Evolutionary conservation across 177 flowering plant genomes (phyloP), one percentile per base, ranked within the genome.

Genomic region (Vitis hybrid): DNA sequence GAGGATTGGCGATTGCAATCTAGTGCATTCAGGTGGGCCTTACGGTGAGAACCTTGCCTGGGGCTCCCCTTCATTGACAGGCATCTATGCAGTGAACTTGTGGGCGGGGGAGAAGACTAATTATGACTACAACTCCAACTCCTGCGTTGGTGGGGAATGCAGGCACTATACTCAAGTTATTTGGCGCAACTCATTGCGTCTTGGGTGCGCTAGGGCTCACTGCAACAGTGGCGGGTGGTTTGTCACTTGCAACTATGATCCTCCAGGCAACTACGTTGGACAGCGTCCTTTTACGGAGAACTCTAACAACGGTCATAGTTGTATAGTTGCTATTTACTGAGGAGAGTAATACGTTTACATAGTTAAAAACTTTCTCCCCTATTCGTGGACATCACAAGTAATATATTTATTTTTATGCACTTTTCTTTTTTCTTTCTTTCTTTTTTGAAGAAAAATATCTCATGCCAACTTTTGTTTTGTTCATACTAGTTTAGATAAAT

Each of bases 201-300:
- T 80, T 0, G 86, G 86, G 33, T 82, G 86, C 33, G 78, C 75
- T 49, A 72, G 74, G 62, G 83, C 66, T 33, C 11, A 14, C 20
- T 84, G 85, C 66, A 15, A 52, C n/a, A 74, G 70, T 19, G 73
- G 76, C 0, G 31, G 76, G 77, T 66, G 51, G 62, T 79, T 74
- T 31, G 73, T 81, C 6, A 62, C 60, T 26, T 83, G 84, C 83
- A 83, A 72, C 81, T 81, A 83, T 7, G 58, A 79, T 57, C 80
- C 81, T 3, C 78, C 79, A 0, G 84, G 86, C 51, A 79, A 84
- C 29, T 64, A 62, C 3, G 11, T 19, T 0, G 81, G 77, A 1
- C 29, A 79, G 52, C 58, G 65, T 2, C 82, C 85, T 7, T 81
- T 75, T 19, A 0, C 6, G 6, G 39, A 33, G 39, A 33, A 33